These are phyloP conservation scores for Tolypocladium capitatum DNA, from an alignment of 2,329 filamentous ascomycete species.

Conservation along the genomic window DNA sequence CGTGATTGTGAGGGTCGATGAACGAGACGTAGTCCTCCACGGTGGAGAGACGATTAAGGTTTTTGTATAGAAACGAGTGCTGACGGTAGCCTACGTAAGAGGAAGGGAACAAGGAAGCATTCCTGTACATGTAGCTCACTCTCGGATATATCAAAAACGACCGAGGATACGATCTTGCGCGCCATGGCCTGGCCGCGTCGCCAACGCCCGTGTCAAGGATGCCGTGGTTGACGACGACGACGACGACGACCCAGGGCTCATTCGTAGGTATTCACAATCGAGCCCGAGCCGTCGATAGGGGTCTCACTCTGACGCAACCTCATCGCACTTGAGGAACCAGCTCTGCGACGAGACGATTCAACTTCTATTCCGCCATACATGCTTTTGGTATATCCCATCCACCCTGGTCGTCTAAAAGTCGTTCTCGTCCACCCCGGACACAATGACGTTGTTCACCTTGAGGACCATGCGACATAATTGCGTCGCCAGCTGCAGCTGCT, in stretches of 20 bases:
- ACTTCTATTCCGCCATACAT: constrained; percentile 6
- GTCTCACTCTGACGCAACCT: constrained; percentile 20
- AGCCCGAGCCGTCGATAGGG: constrained; percentile 22
- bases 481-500: constrained; percentile 90
- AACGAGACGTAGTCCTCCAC: constrained; percentile 21
- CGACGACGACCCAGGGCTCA: no score
- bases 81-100: constrained; percentile 11
- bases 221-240: background rate
- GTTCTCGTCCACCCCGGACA: constrained; percentile 73
- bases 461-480: constrained; percentile 97
- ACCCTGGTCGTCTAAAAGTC: constrained; percentile 51
- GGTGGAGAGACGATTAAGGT: constrained; percentile 12
- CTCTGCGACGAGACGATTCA: constrained; percentile 1
- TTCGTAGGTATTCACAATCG: constrained; percentile 17
- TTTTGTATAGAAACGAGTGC: constrained; percentile 14
- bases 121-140: constrained; percentile 8
- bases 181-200: constrained; percentile 8
- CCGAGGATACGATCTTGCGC: constrained; percentile 14
- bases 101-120: background rate
- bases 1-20: constrained; percentile 14
- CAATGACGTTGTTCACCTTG: constrained; percentile 94
- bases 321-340: constrained; percentile 25
- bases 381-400: constrained; percentile 14
- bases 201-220: background rate
- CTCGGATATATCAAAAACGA: constrained; percentile 12